A percentile compares a stretch with the other conserved stretches of the same genome.
Conservation (phyloP, 148 eudicot species). For the Bassia scoparia region DNA sequence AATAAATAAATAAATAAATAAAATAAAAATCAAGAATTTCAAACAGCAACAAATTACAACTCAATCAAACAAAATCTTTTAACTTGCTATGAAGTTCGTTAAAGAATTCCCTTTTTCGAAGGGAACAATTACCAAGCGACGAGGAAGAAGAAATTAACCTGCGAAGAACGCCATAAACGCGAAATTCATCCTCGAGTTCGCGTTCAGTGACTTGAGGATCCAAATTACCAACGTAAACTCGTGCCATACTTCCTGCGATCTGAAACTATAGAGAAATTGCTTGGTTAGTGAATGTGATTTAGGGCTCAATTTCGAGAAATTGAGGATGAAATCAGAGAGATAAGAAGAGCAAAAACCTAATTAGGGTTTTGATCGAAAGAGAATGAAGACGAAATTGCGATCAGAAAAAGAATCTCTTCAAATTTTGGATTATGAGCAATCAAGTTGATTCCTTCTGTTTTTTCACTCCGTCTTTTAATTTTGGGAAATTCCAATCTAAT, state of each 20-base stretch:
- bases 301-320: background rate
- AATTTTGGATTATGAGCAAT: too few relatives aligned
- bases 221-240: constrained; percentile 81
- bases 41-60: background rate
- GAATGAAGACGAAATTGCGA: background rate
- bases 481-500: too few relatives aligned
- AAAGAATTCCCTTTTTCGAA: too few relatives aligned
- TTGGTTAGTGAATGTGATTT: background rate
- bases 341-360: background rate
- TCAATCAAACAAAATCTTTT: background rate
- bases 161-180: constrained; percentile 66
- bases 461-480: too few relatives aligned
- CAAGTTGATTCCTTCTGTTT: too few relatives aligned
- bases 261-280: background rate
- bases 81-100: too few relatives aligned
- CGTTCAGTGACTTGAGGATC: constrained; percentile 82
- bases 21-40: too few relatives aligned
- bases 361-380: constrained; percentile 15
- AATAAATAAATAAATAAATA: too few relatives aligned
- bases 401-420: too few relatives aligned
- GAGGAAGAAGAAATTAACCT: constrained; percentile 34
- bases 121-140: too few relatives aligned
- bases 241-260: constrained; percentile 46
- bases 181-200: constrained; percentile 87
- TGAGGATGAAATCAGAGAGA: background rate